Base-by-base conservation (phyloP, 805 yeast species). In the Candida glaebosa region DNA sequence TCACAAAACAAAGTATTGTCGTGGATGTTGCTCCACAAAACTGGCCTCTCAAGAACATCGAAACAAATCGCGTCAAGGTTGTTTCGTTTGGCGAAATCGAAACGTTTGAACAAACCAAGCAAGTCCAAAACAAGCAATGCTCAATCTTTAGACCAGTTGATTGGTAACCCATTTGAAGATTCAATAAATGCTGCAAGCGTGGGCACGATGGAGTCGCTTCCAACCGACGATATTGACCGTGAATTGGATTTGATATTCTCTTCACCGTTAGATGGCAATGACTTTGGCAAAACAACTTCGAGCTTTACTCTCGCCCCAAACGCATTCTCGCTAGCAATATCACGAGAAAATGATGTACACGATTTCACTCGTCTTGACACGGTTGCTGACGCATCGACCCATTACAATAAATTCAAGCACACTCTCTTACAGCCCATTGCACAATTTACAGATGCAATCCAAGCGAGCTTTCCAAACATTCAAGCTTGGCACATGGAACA, bases 1-100 rank as follows among this genome's bases (percentile, higher is more conserved):
- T 58, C 67, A 4, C 73, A 67, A 44, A 67, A 68, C 47, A 69
- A 67, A 43, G 61, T 67, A 10, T 51, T 69, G 33, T 65, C 72
- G 3, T 53, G 71, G 37, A 67, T 69, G 73, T 44, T 69, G 24
- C 54, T 53, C 19, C 60, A 60, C 44, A 65, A 60, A 45, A 60
- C 71, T 5, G 68, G 69, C 8, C 50, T 63, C 1, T 49, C 54
- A 28, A 56, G 72, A 41, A 58, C 69, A 2, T 58, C 71, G 4
- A 66, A 65, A 42, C 73, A 69, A 42, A 63, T 69, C 15, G 58
- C 62, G 4, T 50, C 60, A 14, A 54, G 69, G 38, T 50, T 65
- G 9, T 57, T 57, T 38, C 47, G 64, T 18, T 50, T 61, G 20
- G 57, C 64, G 1, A 56, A 57, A 42, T 40, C 49, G 33, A 57